These are phyloP conservation scores for Fusarium sp. DNA, from an alignment of 2,329 filamentous ascomycete genomes.

Conservation along the genomic window DNA sequence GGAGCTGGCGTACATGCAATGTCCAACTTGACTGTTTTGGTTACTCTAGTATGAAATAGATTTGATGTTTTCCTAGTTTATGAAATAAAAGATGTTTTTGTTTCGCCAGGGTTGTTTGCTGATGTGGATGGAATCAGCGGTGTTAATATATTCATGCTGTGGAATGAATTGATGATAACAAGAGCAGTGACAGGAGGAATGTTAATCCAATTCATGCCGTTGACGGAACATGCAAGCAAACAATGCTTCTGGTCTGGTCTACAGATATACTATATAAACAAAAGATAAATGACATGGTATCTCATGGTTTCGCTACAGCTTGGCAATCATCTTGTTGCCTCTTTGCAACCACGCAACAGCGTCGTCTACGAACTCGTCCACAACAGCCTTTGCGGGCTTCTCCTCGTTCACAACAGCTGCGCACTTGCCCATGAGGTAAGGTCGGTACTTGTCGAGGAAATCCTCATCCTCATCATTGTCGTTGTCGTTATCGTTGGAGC, in stretches of 20 bases:
- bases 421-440: conserved; percentile 96
- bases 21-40: conserved; percentile 50
- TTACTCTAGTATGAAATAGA: conserved; percentile 54
- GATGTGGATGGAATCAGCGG: background rate
- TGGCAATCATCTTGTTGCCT: conserved; percentile 76
- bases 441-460: conserved; percentile 89
- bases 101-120: background rate
- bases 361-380: conserved; percentile 92
- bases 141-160: background rate
- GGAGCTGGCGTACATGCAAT: conserved; percentile 51
- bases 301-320: conserved; percentile 67
- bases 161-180: background rate
- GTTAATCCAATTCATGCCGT: conserved; percentile 10
- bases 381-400: conserved; percentile 89
- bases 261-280: conserved; percentile 39
- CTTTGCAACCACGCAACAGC: conserved; percentile 78
- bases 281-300: conserved; percentile 23
- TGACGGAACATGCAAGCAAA: conserved; percentile 17
- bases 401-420: conserved; percentile 93
- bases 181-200: background rate
- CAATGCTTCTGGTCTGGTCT: conserved; percentile 46
- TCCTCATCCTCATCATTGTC: conserved; percentile 83
- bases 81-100: conserved; percentile 15
- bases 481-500: conserved; percentile 70
- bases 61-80: conserved; percentile 41